These are phyloP conservation scores for Aspergillus bombycis DNA, from an alignment of 2,329 filamentous ascomycete genomes.

Conservation along the genomic window DNA sequence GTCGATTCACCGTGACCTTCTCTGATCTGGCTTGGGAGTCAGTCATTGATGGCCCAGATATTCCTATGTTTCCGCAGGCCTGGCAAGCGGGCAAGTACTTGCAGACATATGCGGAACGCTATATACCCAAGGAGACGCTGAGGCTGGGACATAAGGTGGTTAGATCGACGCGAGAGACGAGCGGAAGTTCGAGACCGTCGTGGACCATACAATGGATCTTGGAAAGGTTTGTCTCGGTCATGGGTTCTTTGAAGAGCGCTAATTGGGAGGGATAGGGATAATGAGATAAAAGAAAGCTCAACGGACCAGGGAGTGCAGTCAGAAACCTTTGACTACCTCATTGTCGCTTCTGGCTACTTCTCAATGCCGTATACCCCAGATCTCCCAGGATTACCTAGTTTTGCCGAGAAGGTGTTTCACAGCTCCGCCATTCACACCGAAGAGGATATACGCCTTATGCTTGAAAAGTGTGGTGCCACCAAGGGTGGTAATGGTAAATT, in stretches of 20 bases:
- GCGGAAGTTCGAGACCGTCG: constrained; percentile 27
- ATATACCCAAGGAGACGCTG: constrained; percentile 53
- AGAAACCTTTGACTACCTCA: constrained; percentile 66
- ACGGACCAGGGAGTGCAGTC: constrained; percentile 15
- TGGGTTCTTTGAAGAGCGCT: background rate
- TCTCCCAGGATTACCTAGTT: constrained; percentile 35
- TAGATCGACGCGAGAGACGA: constrained; percentile 25
- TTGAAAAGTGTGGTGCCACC: constrained; percentile 10
- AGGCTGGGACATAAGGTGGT: constrained; percentile 53
- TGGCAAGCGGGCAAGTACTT: constrained; percentile 78
- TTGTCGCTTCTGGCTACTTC: constrained; percentile 79
- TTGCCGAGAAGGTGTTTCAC: constrained; percentile 61
- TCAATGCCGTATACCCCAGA: constrained; percentile 61
- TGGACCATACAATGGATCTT: constrained; percentile 44
- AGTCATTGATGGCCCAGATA: constrained; percentile 41
- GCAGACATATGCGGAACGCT: constrained; percentile 63
- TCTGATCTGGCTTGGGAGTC: constrained; percentile 70
- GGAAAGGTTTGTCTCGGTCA: constrained; percentile 18
- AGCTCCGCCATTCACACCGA: constrained; percentile 68
- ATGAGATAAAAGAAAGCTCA: background rate
- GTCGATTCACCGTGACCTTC: constrained; percentile 68
- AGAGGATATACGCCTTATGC: constrained; percentile 25
- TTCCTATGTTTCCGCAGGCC: constrained; percentile 71
- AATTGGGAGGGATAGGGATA: background rate
- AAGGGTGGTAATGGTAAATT: constrained; percentile 59